A percentile compares a stretch with the other conserved stretches of the same genome.
Evolutionary conservation across 2,329 filamentous ascomycete genomes (phyloP).

Genomic region (Drechslerella coelobrocha): DNA sequence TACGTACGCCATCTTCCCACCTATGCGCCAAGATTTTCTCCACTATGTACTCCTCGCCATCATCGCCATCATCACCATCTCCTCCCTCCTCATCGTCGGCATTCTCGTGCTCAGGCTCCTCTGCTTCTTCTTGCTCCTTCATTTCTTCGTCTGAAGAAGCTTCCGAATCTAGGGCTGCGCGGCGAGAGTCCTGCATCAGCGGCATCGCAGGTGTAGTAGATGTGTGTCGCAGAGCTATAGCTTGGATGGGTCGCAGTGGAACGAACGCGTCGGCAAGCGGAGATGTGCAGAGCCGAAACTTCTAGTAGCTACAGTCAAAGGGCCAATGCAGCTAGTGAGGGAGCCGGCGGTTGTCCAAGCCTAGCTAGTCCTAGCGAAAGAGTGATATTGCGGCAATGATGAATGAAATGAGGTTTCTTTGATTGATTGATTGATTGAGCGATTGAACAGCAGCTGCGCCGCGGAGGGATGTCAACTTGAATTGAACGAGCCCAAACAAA

Average conservation of each 20-base stretch:
- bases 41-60: conserved; percentile 14
- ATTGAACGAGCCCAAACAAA: conserved; percentile 25
- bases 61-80: conserved; percentile 9
- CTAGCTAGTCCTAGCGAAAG: neutral
- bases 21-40: conserved; percentile 43
- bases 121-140: conserved; percentile 21
- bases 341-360: conserved; percentile 1
- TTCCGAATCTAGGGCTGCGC: conserved; percentile 24
- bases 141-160: conserved; percentile 42
- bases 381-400: neutral
- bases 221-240: neutral
- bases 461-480: conserved; percentile 5
- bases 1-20: conserved; percentile 37
- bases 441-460: conserved; percentile 2
- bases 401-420: neutral
- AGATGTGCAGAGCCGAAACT: neutral
- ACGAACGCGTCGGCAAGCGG: conserved; percentile 30
- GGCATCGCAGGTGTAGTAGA: conserved; percentile 14
- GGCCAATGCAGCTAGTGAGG: neutral
- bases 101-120: conserved; percentile 6
- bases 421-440: neutral
- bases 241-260: neutral
- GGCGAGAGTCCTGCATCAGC: conserved; percentile 21
- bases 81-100: conserved; percentile 22
- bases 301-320: neutral